Evolutionary conservation across 257 asterid species (phyloP).

Genomic region (Sherardia arvensis): DNA sequence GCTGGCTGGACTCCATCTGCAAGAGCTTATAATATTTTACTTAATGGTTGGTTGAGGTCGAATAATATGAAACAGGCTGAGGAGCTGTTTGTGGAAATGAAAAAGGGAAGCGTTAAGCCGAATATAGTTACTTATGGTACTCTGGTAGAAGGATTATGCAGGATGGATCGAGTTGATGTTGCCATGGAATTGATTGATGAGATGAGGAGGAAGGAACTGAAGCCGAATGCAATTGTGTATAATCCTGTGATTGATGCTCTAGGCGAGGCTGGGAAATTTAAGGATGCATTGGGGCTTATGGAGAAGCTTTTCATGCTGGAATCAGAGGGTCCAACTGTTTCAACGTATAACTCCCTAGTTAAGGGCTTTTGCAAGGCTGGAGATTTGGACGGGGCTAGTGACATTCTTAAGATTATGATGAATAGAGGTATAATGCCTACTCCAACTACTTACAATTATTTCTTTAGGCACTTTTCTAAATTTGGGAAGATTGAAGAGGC

Average conservation of each 20-base stretch:
- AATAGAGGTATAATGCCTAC: conserved; percentile 45
- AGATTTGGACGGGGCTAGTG: conserved; percentile 60
- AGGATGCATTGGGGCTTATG: conserved; percentile 67
- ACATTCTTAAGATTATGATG: conserved; percentile 62
- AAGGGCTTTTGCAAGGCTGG: conserved; percentile 89
- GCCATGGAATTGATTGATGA: conserved; percentile 53
- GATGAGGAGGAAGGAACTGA: conserved; percentile 50
- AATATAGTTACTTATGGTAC: conserved; percentile 75
- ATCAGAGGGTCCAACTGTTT: conserved; percentile 57
- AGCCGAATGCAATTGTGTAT: conserved; percentile 61
- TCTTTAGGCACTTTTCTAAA: conserved; percentile 58
- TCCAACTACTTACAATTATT: conserved; percentile 58
- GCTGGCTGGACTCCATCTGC: conserved; percentile 50
- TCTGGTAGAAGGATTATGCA: conserved; percentile 71
- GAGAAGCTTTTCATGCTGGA: conserved; percentile 57
- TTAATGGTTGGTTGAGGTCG: conserved; percentile 69
- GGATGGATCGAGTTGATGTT: conserved; percentile 43
- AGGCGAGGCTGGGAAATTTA: conserved; percentile 77
- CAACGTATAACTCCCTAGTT: conserved; percentile 73
- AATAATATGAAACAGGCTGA: conserved; percentile 54
- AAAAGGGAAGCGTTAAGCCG: conserved; percentile 43
- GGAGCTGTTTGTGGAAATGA: conserved; percentile 58
- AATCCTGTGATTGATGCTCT: conserved; percentile 73
- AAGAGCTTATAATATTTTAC: conserved; percentile 51
- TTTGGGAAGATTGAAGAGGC: conserved; percentile 51